Conservation (phyloP, 192 early-diverging fungal species). For the Phycomyces nitens region DNA sequence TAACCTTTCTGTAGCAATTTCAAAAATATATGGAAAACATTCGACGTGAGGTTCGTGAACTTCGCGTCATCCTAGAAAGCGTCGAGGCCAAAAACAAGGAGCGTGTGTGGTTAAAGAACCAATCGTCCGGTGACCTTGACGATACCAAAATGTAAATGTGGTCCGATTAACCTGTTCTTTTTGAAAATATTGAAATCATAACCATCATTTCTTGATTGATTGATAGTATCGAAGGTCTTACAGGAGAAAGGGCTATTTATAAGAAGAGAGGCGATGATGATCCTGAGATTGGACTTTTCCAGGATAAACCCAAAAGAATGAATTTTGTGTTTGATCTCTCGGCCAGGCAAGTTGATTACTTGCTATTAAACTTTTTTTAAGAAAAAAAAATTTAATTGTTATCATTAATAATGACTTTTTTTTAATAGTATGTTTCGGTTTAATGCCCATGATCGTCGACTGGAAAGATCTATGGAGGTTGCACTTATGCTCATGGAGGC, state of each 20-base stretch:
- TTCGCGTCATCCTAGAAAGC: constrained; percentile 72
- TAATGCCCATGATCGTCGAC: constrained; percentile 57
- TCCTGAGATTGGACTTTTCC: constrained; percentile 61
- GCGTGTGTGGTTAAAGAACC: constrained; percentile 78
- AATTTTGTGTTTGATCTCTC: constrained; percentile 79
- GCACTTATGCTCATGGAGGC: constrained; percentile 71
- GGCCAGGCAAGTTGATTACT: constrained; percentile 48
- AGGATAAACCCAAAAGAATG: constrained; percentile 73
- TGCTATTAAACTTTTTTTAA: constrained; percentile 10
- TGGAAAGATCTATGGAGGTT: constrained; percentile 61
- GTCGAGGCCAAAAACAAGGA: constrained; percentile 80
- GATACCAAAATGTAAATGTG: constrained; percentile 63
- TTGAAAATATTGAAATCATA: neutral
- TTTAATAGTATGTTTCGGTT: constrained; percentile 57
- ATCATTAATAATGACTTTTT: neutral
- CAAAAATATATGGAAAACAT: constrained; percentile 58
- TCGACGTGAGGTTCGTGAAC: constrained; percentile 64
- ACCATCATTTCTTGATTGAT: no score
- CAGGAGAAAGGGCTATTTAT: constrained; percentile 74
- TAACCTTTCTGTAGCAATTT: constrained; percentile 19
- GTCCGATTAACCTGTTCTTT: constrained; percentile 3
- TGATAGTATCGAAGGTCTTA: constrained; percentile 64
- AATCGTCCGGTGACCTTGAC: constrained; percentile 76
- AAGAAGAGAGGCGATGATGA: constrained; percentile 78
- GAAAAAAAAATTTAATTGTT: neutral